Percentiles rank a stretch among this genome's conserved stretches.
phyloP scores from a whole-genome alignment of 1,284 basidiomycete genomes.

The Moesziomyces globuligerus region DNA sequence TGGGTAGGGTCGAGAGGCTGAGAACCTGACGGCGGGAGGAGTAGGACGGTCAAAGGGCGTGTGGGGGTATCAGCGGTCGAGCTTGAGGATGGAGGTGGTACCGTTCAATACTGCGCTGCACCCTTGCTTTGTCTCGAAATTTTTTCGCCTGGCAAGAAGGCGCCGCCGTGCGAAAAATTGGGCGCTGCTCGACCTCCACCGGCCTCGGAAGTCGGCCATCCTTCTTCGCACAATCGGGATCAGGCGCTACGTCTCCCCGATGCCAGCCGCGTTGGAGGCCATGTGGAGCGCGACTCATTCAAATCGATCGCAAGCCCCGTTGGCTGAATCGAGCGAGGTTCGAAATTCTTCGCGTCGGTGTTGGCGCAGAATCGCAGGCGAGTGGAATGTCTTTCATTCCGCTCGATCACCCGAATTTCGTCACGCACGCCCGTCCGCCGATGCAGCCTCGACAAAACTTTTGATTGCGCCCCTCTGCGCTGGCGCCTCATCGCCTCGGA shows the following conservation, averaged over 20 bases:
- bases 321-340: neutral
- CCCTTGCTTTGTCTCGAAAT: constrained; percentile 26
- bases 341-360: constrained; percentile 33
- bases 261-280: no score
- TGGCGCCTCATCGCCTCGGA: no score
- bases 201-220: constrained; percentile 22
- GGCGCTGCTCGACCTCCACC: no score
- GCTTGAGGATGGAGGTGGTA: no score
- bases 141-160: constrained; percentile 15
- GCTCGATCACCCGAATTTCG: constrained; percentile 37
- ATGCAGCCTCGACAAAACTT: constrained; percentile 25
- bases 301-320: constrained; percentile 2
- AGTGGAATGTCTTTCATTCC: constrained; percentile 39
- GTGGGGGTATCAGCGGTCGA: no score
- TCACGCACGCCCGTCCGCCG: constrained; percentile 4
- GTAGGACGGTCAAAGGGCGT: no score
- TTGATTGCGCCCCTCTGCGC: constrained; percentile 23
- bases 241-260: no score
- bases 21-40: no score
- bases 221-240: neutral
- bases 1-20: no score
- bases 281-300: neutral
- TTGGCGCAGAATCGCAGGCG: constrained; percentile 17
- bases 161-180: no score
- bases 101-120: no score